Percentiles rank a stretch among this genome's conserved stretches.
Conservation (phyloP, 106 monocot genomes). For the Allium sativum region DNA sequence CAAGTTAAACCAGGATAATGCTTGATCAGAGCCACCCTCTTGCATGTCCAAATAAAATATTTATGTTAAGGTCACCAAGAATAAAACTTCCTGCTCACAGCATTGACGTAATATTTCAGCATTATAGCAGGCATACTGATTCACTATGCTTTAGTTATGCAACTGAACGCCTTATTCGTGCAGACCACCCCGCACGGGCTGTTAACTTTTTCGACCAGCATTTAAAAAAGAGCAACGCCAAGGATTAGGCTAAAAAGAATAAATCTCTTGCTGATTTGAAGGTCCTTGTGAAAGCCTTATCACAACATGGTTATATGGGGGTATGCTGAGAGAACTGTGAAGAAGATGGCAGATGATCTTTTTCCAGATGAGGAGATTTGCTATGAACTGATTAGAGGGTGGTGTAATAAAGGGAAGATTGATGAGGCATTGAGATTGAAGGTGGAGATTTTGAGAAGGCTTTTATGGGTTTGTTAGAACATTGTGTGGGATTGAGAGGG, state of each 20-base stretch:
- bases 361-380: slow-evolving; percentile 75
- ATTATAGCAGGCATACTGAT: too few species aligned
- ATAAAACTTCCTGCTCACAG: too few species aligned
- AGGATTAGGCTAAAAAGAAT: slow-evolving; percentile 39
- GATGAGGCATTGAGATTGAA: slow-evolving; percentile 54
- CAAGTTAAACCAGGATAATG: too few species aligned
- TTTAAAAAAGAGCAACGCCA: slow-evolving; percentile 63
- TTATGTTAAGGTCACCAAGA: too few species aligned
- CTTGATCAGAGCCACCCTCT: too few species aligned
- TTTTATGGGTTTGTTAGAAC: slow-evolving; percentile 86
- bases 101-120: too few species aligned
- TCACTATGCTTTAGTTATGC: too few species aligned
- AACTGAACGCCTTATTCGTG: too few species aligned
- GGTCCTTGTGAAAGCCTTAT: slow-evolving; percentile 37
- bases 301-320: slow-evolving; percentile 30
- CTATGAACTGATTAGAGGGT: slow-evolving; percentile 45
- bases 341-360: slow-evolving; percentile 28
- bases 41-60: too few species aligned
- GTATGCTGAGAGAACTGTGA: slow-evolving; percentile 51
- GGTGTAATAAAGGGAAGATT: slow-evolving; percentile 53
- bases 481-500: slow-evolving; percentile 83
- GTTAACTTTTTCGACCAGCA: too few species aligned
- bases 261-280: slow-evolving; percentile 22
- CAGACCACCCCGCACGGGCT: too few species aligned
- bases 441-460: slow-evolving; percentile 59